Evolutionary conservation across 176 grass and related monocot species (phyloP).

Genomic region (Aegilops bicornis): DNA sequence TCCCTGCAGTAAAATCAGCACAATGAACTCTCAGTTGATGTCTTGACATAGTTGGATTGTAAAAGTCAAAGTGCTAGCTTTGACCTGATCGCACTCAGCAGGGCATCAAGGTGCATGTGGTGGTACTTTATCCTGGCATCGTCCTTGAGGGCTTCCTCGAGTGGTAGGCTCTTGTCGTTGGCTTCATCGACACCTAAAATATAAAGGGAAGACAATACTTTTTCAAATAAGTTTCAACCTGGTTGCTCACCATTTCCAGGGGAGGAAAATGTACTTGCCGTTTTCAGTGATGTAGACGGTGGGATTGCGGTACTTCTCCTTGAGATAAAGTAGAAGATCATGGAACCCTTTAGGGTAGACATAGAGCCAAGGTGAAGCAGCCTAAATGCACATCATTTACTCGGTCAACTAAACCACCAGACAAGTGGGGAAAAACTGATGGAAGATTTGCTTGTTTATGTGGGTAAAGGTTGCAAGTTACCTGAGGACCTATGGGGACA

Average conservation of each 20-base stretch:
- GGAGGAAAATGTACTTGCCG: not conserved
- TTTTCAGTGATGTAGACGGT: conserved; percentile 61
- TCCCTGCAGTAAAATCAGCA: conserved; percentile 15
- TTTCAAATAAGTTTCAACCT: not conserved
- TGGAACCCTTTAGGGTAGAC: conserved; percentile 50
- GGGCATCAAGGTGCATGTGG: conserved; percentile 44
- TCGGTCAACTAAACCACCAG: not conserved
- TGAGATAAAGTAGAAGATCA: conserved; percentile 51
- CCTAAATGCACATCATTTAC: not conserved
- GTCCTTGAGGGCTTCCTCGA: conserved; percentile 61
- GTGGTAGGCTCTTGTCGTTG: conserved; percentile 39
- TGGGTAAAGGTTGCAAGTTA: not conserved
- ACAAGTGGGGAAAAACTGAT: not conserved
- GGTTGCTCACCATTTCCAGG: not conserved
- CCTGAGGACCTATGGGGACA: conserved; percentile 53
- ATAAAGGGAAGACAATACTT: not conserved
- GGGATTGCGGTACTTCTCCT: conserved; percentile 51
- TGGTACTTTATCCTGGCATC: conserved; percentile 53
- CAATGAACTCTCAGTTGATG: not conserved
- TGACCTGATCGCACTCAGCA: conserved; percentile 55
- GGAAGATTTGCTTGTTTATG: not conserved
- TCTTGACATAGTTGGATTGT: not conserved
- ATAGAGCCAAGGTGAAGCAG: conserved; percentile 47
- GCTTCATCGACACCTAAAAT: conserved; percentile 41
- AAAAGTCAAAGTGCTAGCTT: not conserved